Evolutionary conservation across 768 basidiomycete species (phyloP).

Genomic region (Hypsizygus marmoreus): DNA sequence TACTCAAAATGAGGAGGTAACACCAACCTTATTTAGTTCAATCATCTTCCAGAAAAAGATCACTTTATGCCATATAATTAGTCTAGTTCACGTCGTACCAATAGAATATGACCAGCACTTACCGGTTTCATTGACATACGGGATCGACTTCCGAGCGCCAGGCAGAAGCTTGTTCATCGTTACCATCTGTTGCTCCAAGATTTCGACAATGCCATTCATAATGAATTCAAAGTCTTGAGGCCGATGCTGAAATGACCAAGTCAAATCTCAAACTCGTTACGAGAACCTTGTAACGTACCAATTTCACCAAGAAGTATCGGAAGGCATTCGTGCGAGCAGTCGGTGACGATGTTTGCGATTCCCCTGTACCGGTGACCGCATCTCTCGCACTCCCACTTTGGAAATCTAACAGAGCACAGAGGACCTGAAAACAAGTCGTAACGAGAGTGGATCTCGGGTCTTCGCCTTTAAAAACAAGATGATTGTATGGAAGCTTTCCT

Average conservation of each 20-base stretch:
- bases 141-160: slow-evolving; percentile 81
- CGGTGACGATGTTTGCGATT: slow-evolving; percentile 47
- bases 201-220: slow-evolving; percentile 65
- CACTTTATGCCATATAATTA: too few species aligned
- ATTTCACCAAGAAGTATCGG: slow-evolving; percentile 87
- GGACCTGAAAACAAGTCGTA: slow-evolving; percentile 72
- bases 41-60: slow-evolving; percentile 89
- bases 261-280: slow-evolving; percentile 3
- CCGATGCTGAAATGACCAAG: slow-evolving; percentile 65
- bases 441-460: slow-evolving; percentile 75
- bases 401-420: slow-evolving; percentile 78
- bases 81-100: not conserved
- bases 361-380: slow-evolving; percentile 38
- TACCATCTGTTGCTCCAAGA: slow-evolving; percentile 76
- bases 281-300: slow-evolving; percentile 49
- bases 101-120: slow-evolving; percentile 28
- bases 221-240: slow-evolving; percentile 88
- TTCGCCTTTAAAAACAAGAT: slow-evolving; percentile 88
- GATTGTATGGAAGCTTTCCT: slow-evolving; percentile 85
- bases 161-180: slow-evolving; percentile 76
- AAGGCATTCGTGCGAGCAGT: slow-evolving; percentile 83
- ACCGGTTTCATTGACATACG: slow-evolving; percentile 84
- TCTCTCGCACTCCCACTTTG: slow-evolving; percentile 78
- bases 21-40: slow-evolving; percentile 84
- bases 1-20: not conserved